phyloP scores from a whole-genome alignment of 2,329 filamentous ascomycete species.

The Periconia sp. region DNA sequence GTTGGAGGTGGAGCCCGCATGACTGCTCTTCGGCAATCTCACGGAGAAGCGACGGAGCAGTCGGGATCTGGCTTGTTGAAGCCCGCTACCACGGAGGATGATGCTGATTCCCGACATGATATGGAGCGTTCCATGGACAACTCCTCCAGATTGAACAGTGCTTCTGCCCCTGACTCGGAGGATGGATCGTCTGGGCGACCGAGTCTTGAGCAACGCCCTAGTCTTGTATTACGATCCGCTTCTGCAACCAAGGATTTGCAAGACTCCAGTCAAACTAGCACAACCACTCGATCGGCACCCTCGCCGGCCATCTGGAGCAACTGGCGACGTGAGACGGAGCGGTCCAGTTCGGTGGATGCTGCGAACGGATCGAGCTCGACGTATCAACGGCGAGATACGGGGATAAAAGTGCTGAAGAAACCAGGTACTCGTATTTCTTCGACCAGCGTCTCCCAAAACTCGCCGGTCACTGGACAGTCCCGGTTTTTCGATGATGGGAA shows the following conservation, averaged over 20 bases:
- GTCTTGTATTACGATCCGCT: constrained; percentile 14
- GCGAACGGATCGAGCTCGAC: constrained; percentile 61
- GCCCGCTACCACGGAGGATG: constrained; percentile 2
- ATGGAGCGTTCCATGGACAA: constrained; percentile 5
- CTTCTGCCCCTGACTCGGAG: constrained; percentile 24
- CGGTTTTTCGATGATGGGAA: constrained; percentile 55
- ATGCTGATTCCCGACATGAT: neutral
- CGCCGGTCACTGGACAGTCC: constrained; percentile 41
- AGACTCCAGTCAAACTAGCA: constrained; percentile 19
- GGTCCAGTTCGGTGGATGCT: constrained; percentile 51
- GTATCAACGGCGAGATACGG: constrained; percentile 69
- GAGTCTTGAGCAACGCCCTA: constrained; percentile 36
- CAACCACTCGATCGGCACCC: constrained; percentile 29
- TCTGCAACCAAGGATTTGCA: constrained; percentile 24
- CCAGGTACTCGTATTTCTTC: constrained; percentile 55
- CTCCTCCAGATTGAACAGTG: constrained; percentile 16
- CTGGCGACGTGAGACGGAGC: constrained; percentile 50
- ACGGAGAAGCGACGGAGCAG: constrained; percentile 1
- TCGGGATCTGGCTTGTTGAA: constrained; percentile 6
- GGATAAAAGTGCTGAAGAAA: constrained; percentile 91
- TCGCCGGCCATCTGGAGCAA: constrained; percentile 51
- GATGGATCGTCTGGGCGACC: constrained; percentile 29
- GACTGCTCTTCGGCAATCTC: constrained; percentile 1
- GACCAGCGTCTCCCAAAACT: constrained; percentile 19
- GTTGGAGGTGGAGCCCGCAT: constrained; percentile 51